Evolutionary conservation across 2,329 filamentous ascomycete genomes (phyloP).

Genomic region (Microsporum audouinii): DNA sequence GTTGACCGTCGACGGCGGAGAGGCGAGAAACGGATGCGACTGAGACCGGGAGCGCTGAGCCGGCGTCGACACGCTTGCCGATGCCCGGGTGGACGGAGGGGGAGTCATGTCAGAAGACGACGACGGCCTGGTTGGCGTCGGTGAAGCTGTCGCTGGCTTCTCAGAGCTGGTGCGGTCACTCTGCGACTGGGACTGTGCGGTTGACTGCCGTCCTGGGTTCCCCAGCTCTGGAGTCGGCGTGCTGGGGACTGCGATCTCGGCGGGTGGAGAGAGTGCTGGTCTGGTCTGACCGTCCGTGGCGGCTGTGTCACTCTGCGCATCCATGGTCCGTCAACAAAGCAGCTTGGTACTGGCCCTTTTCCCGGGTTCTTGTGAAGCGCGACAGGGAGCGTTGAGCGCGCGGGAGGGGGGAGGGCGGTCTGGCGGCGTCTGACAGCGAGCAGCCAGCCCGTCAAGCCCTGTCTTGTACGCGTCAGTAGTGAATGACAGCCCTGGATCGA

Average conservation of each 20-base stretch:
- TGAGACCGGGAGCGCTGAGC: conserved; percentile 34
- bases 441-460: not conserved
- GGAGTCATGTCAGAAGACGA: conserved; percentile 48
- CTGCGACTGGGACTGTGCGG: not conserved
- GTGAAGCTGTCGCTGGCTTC: conserved; percentile 18
- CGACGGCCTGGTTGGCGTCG: conserved; percentile 33
- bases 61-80: conserved; percentile 19
- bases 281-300: not conserved
- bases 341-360: too few relatives aligned
- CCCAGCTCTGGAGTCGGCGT: conserved; percentile 1
- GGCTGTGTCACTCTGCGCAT: not conserved
- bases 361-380: too few relatives aligned
- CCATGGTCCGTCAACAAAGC: not conserved
- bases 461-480: not conserved
- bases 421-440: not conserved
- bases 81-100: conserved; percentile 50
- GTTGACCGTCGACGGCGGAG: conserved; percentile 40
- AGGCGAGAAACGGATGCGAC: conserved; percentile 26
- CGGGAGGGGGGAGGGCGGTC: not conserved
- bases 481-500: not conserved
- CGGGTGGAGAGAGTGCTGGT: not conserved
- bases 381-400: not conserved
- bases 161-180: conserved; percentile 13
- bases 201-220: not conserved
- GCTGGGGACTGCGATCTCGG: not conserved